Conservation (phyloP, 2,329 filamentous ascomycete species). For the Epichloe sp. region DNA sequence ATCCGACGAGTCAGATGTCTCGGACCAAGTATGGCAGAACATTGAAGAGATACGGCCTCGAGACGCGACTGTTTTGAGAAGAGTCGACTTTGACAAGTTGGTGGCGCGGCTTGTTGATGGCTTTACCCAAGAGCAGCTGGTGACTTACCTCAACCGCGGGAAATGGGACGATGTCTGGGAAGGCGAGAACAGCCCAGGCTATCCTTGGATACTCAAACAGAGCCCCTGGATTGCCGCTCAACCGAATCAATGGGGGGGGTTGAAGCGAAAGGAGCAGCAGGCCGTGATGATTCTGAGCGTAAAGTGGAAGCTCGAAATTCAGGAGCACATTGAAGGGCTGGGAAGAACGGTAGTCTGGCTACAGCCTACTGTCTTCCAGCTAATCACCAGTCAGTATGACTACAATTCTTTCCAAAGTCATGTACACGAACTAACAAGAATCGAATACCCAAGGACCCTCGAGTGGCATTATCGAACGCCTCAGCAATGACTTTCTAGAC, state of each 20-base stretch:
- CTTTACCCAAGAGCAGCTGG: slow-evolving; percentile 34
- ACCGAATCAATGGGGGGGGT: slow-evolving; percentile 5
- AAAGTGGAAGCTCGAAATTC: slow-evolving; percentile 36
- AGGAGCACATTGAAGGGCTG: slow-evolving; percentile 28
- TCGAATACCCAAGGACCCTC: slow-evolving; percentile 7
- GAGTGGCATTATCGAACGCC: slow-evolving; percentile 14
- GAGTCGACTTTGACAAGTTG: slow-evolving; percentile 29
- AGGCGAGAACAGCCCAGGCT: slow-evolving; percentile 7
- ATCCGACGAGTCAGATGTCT: slow-evolving; percentile 12
- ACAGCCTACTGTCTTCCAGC: slow-evolving; percentile 25
- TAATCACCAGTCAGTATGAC: slow-evolving; percentile 30
- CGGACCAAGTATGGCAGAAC: slow-evolving; percentile 27
- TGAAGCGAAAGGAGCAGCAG: slow-evolving; percentile 26
- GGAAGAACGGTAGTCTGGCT: slow-evolving; percentile 29
- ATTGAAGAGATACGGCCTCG: slow-evolving; percentile 36
- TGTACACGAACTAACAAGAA: not conserved
- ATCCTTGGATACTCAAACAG: slow-evolving; percentile 29
- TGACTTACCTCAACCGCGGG: slow-evolving; percentile 23
- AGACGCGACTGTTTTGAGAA: slow-evolving; percentile 23
- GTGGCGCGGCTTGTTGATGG: slow-evolving; percentile 25
- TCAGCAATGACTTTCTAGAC: slow-evolving; percentile 19
- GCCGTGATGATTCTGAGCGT: slow-evolving; percentile 31
- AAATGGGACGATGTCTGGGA: not conserved
- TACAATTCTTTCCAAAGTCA: not conserved
- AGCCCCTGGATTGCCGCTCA: slow-evolving; percentile 29